These are phyloP conservation scores for Axilococcus clingmanii DNA, from an alignment of 139 green algal species.

Conservation along the genomic window DNA sequence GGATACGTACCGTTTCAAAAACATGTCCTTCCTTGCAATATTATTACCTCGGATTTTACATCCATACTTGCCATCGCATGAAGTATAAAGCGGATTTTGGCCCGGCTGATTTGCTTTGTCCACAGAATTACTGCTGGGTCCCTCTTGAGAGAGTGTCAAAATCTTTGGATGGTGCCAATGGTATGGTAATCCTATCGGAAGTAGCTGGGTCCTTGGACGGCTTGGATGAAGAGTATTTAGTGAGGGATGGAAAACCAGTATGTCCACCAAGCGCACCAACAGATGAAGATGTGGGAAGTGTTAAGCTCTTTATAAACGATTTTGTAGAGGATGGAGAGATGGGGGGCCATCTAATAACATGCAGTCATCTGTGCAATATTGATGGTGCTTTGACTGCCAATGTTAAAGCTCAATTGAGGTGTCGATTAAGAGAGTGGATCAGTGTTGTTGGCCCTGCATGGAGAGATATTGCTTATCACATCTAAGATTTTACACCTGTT, in stretches of 20 bases:
- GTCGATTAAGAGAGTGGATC: neutral
- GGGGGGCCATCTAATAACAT: no score
- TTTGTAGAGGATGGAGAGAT: neutral
- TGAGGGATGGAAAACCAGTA: neutral
- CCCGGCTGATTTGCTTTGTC: conserved; percentile 86
- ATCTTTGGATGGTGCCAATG: conserved; percentile 10
- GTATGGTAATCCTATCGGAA: conserved; percentile 9
- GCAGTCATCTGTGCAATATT: neutral
- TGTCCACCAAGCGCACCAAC: neutral
- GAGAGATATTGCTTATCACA: neutral
- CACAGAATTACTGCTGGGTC: conserved; percentile 44
- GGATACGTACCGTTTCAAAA: conserved; percentile 37
- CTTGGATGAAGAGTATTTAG: conserved; percentile 15
- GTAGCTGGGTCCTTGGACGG: conserved; percentile 17
- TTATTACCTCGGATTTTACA: conserved; percentile 96
- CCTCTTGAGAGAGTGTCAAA: conserved; percentile 11
- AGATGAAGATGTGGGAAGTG: neutral
- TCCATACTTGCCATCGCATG: conserved; percentile 92
- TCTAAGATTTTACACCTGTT: neutral
- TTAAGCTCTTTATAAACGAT: neutral
- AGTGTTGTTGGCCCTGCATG: conserved; percentile 8
- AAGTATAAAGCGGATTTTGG: conserved; percentile 74
- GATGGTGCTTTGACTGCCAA: neutral
- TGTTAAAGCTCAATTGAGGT: neutral
- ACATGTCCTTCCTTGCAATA: conserved; percentile 47